Percentiles rank a stretch among this genome's conserved stretches.
Conservation (phyloP, 116 monocot species). For the Phalaenopsis hybrid region DNA sequence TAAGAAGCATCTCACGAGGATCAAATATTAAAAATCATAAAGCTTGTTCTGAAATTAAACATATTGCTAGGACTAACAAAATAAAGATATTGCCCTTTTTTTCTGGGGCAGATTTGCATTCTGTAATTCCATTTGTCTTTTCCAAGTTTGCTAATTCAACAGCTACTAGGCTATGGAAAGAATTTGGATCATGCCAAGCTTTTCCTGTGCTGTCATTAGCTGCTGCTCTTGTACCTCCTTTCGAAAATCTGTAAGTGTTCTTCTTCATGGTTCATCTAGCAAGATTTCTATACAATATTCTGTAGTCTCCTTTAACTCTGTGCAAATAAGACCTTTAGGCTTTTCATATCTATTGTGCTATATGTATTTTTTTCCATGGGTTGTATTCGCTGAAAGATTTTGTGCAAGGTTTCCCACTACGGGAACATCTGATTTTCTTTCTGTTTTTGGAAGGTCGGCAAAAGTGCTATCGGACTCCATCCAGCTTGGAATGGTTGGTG, state of each 20-base stretch:
- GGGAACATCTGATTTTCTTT: conserved; percentile 10
- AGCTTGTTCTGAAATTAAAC: conserved; percentile 32
- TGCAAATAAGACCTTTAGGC: background rate
- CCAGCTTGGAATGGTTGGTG: conserved; percentile 26
- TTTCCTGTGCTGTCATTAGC: conserved; percentile 56
- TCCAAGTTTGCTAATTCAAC: conserved; percentile 44
- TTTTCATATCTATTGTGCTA: background rate
- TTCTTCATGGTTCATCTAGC: background rate
- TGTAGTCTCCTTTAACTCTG: background rate
- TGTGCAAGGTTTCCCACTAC: background rate
- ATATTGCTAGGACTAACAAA: conserved; percentile 17
- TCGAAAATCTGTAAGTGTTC: conserved; percentile 64
- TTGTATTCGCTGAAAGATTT: background rate
- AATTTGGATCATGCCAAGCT: conserved; percentile 35
- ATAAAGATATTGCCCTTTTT: conserved; percentile 35
- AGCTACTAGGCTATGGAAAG: conserved; percentile 40
- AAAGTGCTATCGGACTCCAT: conserved; percentile 40
- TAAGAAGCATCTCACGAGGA: conserved; percentile 5
- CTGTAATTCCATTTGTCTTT: conserved; percentile 29
- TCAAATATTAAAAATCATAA: conserved; percentile 16
- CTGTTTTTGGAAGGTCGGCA: conserved; percentile 43
- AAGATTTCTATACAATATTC: background rate
- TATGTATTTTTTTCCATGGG: background rate
- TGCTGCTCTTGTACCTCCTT: conserved; percentile 58
- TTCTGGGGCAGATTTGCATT: conserved; percentile 25